Conservation (phyloP, 2,329 filamentous ascomycete genomes). For the Lecanicillium sp. region DNA sequence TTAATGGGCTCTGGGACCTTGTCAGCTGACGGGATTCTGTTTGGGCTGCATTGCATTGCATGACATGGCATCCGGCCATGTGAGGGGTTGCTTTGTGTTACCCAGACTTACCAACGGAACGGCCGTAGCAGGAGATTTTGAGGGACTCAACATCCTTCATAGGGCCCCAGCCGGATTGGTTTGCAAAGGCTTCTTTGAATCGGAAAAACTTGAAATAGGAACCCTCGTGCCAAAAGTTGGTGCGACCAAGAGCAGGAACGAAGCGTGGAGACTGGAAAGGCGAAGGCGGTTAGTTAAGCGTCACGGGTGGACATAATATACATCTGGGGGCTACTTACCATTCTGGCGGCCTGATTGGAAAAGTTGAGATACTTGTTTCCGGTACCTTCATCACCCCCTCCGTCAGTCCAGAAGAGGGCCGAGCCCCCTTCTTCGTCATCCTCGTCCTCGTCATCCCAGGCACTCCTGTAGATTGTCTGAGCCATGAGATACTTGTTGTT, state of each 20-base stretch:
- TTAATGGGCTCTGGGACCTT: conserved; percentile 42
- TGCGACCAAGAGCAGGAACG: conserved; percentile 44
- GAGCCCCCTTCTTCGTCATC: conserved; percentile 25
- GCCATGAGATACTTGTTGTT: conserved; percentile 46
- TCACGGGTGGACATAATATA: neutral
- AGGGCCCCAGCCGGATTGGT: conserved; percentile 24
- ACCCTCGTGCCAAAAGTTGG: conserved; percentile 46
- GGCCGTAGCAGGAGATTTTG: conserved; percentile 47
- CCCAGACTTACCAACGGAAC: conserved; percentile 25
- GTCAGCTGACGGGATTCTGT: neutral
- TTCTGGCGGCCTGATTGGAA: conserved; percentile 47
- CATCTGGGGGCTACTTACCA: conserved; percentile 22
- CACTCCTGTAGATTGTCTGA: conserved; percentile 45
- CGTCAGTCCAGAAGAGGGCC: conserved; percentile 27
- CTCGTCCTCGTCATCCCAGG: conserved; percentile 49
- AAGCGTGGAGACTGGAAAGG: conserved; percentile 38
- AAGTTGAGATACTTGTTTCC: conserved; percentile 46
- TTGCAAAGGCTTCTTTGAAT: conserved; percentile 33
- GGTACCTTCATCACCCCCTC: conserved; percentile 28
- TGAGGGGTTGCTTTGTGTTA: no score
- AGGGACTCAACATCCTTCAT: conserved; percentile 46
- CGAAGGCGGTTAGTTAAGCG: conserved; percentile 1
- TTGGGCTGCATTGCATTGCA: neutral
- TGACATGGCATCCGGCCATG: no score
- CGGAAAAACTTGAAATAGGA: conserved; percentile 42